Conservation (phyloP, 2,329 filamentous ascomycete genomes). For the Colletotrichum incanum region DNA sequence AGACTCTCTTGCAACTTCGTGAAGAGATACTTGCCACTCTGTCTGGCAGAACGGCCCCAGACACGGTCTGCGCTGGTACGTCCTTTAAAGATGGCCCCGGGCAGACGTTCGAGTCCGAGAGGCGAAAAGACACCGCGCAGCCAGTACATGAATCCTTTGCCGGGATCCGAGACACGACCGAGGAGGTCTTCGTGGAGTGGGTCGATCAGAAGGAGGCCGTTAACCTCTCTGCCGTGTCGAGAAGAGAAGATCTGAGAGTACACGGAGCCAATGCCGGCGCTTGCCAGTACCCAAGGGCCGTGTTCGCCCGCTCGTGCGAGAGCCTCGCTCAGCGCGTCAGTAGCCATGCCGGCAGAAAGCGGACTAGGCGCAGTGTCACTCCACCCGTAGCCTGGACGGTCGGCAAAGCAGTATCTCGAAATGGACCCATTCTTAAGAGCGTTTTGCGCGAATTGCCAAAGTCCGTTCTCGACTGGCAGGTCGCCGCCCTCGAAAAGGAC, state of each 20-base stretch:
- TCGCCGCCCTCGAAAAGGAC: slow-evolving; percentile 90
- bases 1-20: slow-evolving; percentile 94
- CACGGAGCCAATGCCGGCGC: slow-evolving; percentile 88
- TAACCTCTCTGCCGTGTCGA: slow-evolving; percentile 81
- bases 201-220: slow-evolving; percentile 88
- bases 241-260: slow-evolving; percentile 94
- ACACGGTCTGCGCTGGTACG: slow-evolving; percentile 87
- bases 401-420: slow-evolving; percentile 92
- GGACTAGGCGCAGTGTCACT: slow-evolving; percentile 94
- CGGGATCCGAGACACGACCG: slow-evolving; percentile 74
- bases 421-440: slow-evolving; percentile 87
- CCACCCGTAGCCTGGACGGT: slow-evolving; percentile 91
- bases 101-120: slow-evolving; percentile 85
- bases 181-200: slow-evolving; percentile 91
- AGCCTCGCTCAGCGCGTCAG: slow-evolving; percentile 89
- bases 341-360: slow-evolving; percentile 92
- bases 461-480: slow-evolving; percentile 81
- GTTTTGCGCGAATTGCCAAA: slow-evolving; percentile 85
- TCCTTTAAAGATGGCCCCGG: slow-evolving; percentile 86
- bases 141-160: slow-evolving; percentile 89
- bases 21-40: slow-evolving; percentile 88
- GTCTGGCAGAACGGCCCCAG: slow-evolving; percentile 84
- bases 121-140: slow-evolving; percentile 88
- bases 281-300: slow-evolving; percentile 91
- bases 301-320: slow-evolving; percentile 84